Base-by-base conservation (phyloP, 106 monocot species). In the Cymbidium sinense region DNA sequence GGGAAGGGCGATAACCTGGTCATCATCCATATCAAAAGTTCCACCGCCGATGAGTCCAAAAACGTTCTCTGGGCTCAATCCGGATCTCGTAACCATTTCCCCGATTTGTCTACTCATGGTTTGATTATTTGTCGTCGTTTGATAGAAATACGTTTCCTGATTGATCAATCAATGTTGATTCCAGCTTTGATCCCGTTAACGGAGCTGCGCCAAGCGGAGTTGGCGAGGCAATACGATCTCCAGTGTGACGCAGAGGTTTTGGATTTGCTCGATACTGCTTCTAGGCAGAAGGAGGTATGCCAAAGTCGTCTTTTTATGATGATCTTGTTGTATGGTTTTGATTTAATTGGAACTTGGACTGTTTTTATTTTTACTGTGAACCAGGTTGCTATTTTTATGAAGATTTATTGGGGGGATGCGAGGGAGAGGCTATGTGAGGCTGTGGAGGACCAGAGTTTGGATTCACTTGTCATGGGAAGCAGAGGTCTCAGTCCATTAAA, bases 101-200 rank as follows among this genome's bases (percentile, higher is more conserved):
- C 35, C 15, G 13, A 47, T 21, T 37, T 71, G 20, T 20, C 37
- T 31, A 69, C 12, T 31, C 3, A 20, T 15, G 15, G 7, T 35
- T 36, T 36, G 17, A 31, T 71, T 35, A 36, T 31, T 75, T 50
- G 4, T 23, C 30, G 11, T 50, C n/a, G 43, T 50, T 2, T 50
- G 33, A 47, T 29, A 23, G 47, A 47, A 29, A 50, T 19, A 23
- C 0, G 7, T 50, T 50, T 44, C 43, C 7, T 23, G 43, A 18
- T 55, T 29, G 27, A 64, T 64, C 64, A 6, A 3, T 58, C 23
- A n/a, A 7, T 58, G 20, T 23, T 28, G 23, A 28, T 39, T 25
- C 11, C 84, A 95, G 95, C 91, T 62, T 70, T 95, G 83, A 90
- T 95, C 47, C 95, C 95, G 36, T 73, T 95, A 71, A 29, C 79